Conservation (phyloP, 148 eudicot genomes). For the Rhododendron kiyosumense region DNA sequence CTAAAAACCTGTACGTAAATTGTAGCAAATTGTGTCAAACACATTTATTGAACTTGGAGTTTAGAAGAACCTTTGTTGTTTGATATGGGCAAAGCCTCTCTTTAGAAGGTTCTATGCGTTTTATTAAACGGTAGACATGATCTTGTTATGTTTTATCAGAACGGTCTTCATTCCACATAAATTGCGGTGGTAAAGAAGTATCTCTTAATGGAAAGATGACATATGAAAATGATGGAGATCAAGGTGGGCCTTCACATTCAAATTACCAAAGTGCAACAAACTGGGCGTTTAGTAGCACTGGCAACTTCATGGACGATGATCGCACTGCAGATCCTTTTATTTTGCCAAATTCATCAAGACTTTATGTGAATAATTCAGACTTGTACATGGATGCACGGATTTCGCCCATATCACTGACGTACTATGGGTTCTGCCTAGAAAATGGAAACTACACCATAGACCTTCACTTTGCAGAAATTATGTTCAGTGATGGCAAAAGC, state of each 20-base stretch:
- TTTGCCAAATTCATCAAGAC: not conserved
- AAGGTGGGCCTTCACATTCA: constrained; percentile 16
- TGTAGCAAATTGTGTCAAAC: not conserved
- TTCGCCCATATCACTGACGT: constrained; percentile 31
- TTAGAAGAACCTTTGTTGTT: not conserved
- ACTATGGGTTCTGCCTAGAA: constrained; percentile 28
- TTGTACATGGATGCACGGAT: constrained; percentile 29
- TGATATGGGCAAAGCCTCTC: not conserved
- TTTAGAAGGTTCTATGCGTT: not conserved
- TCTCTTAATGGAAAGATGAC: not conserved
- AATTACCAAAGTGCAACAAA: not conserved
- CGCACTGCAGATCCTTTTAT: not conserved
- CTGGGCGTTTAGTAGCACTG: constrained; percentile 36
- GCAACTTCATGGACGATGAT: constrained; percentile 24
- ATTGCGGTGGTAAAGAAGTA: constrained; percentile 27
- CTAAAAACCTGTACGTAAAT: not conserved
- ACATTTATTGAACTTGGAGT: not conserved
- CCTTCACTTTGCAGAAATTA: constrained; percentile 36
- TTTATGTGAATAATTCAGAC: not conserved
- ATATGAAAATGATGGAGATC: constrained; percentile 8
- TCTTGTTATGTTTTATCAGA: not conserved
- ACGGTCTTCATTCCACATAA: constrained; percentile 18
- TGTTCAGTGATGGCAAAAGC: constrained; percentile 16
- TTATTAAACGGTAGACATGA: not conserved
- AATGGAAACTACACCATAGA: constrained; percentile 29